These are phyloP conservation scores for Porpolomopsis calyptriformis DNA, from an alignment of 768 basidiomycete genomes.

Conservation along the genomic window DNA sequence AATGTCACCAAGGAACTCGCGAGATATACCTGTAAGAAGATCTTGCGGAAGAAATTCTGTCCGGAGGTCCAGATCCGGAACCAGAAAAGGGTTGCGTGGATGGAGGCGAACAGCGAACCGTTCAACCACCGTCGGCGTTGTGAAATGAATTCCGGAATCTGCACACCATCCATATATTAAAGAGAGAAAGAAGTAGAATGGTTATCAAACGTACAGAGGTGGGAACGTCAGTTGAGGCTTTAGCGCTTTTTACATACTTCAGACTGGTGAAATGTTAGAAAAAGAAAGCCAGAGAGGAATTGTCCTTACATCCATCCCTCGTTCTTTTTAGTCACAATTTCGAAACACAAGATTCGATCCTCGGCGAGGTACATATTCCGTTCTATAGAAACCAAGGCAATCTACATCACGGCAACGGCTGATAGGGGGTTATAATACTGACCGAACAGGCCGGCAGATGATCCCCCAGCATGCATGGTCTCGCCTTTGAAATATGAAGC, in stretches of 20 bases:
- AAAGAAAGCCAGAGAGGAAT: conserved; percentile 5
- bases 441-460: conserved; percentile 62
- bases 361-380: conserved; percentile 91
- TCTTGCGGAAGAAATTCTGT: conserved; percentile 80
- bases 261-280: conserved; percentile 31
- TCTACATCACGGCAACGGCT: not conserved
- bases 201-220: conserved; percentile 41
- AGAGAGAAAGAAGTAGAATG: not conserved
- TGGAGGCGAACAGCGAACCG: conserved; percentile 86
- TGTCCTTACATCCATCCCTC: conserved; percentile 68
- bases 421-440: conserved; percentile 12
- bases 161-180: not conserved
- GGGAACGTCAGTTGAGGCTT: conserved; percentile 94
- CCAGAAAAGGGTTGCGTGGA: conserved; percentile 86
- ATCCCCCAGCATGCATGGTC: conserved; percentile 62
- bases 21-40: conserved; percentile 48
- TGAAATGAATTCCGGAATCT: conserved; percentile 89
- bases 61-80: conserved; percentile 84
- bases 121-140: conserved; percentile 86
- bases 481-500: conserved; percentile 94
- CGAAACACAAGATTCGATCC: conserved; percentile 86
- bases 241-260: conserved; percentile 87
- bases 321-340: conserved; percentile 82
- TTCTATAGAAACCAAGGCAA: conserved; percentile 28
- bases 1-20: conserved; percentile 1